These are phyloP conservation scores for Diplodia sapinea DNA, from an alignment of 2,329 filamentous ascomycete genomes.

Conservation along the genomic window DNA sequence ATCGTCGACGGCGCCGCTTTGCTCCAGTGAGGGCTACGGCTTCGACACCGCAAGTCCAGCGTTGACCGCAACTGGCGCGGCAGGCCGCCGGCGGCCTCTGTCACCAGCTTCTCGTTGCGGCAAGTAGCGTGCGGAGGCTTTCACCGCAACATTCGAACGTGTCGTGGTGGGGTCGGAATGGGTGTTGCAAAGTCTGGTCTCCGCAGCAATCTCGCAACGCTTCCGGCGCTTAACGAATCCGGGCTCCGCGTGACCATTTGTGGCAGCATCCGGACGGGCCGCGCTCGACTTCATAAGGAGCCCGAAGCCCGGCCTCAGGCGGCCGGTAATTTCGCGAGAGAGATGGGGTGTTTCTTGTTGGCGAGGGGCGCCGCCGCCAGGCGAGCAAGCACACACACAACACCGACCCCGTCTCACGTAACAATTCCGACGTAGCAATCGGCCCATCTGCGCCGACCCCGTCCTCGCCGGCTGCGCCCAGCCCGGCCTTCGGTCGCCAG, in stretches of 20 bases:
- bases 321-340: not conserved
- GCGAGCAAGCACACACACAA: constrained; percentile 22
- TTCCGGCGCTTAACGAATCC: constrained; percentile 6
- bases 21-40: not conserved
- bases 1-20: constrained; percentile 1
- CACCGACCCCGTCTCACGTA: constrained; percentile 2
- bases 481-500: not conserved
- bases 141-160: constrained; percentile 21
- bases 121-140: not conserved
- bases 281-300: not conserved
- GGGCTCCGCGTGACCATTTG: constrained; percentile 17
- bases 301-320: not conserved
- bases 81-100: not conserved
- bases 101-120: not conserved
- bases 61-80: constrained; percentile 21
- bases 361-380: not conserved
- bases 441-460: not conserved
- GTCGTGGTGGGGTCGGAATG: constrained; percentile 18
- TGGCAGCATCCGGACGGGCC: not conserved
- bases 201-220: constrained; percentile 22
- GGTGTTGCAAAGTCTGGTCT: constrained; percentile 16
- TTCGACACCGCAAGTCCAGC: constrained; percentile 21
- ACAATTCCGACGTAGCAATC: not conserved
- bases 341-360: not conserved
- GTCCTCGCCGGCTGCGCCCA: not conserved